Evolutionary conservation across 2,329 filamentous ascomycete species (phyloP), one percentile per base, ranked within the genome.

Genomic region (Phaeoacremonium minimum): DNA sequence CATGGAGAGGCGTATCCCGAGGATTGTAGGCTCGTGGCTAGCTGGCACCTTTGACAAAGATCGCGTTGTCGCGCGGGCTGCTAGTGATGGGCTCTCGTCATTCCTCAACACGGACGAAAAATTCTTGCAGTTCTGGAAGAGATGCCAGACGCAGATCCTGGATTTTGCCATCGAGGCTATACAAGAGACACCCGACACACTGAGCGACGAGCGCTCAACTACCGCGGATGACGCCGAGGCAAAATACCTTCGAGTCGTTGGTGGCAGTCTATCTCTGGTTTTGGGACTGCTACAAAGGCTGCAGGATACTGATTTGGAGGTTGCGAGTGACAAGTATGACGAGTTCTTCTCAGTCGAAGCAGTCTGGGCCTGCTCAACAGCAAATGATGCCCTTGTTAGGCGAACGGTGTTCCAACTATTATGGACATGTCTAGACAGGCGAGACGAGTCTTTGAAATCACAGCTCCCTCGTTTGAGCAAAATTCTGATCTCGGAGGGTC

Each of bases 21-120:
- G 76, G 41, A 71, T 94, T 22, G 81, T 94, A 31, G 89, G 85
- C 8, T 75, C 87, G n/a, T 98, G 94, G 93, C 73, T 97, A 11
- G 85, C 87, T 7, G 93, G 91, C 1, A 76, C 85, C 2, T 95
- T 89, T 55, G 93, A 98, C 58, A 84, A 78, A 46, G 91, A 98
- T 54, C 80, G 81, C 37, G 73, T 73, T 14, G 88, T 89, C 12
- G 73, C 85, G 7, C 79, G 81, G 39, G 80, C 87, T n/a, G 89
- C 90, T 3, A 73, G 77, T 40, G 83, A 91, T 31, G 85, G 90
- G 0, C 69, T 96, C 14, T 74, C 76, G 1, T 75, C 75, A 3
- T 86, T 95, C 28, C 83, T 97, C 37, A 75, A 76, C 15, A 88
- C 84, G 0, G 77, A 85, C 14, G 88, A 94, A 38, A 98, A 96